Conservation (phyloP, 192 early-diverging fungal species). For the Backusella sp. region DNA sequence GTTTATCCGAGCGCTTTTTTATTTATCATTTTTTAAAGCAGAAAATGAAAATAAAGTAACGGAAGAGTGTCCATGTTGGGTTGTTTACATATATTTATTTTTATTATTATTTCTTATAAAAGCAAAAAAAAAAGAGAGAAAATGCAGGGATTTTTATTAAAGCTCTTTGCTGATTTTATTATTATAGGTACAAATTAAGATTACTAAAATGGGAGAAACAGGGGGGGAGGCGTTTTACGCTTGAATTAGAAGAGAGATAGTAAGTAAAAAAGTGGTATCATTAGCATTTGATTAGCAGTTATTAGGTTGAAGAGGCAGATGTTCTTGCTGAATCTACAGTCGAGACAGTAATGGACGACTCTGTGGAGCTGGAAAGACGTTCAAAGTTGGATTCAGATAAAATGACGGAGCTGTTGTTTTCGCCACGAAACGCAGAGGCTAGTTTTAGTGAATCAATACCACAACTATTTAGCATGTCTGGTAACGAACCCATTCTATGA, state of each 20-base stretch:
- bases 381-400: constrained; percentile 12
- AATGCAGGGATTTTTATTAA: constrained; percentile 1
- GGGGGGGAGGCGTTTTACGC: not conserved
- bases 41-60: not conserved
- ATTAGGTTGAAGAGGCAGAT: not conserved
- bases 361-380: constrained; percentile 15
- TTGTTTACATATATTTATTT: not conserved
- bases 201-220: not conserved
- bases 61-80: not conserved
- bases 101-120: not conserved
- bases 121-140: not conserved
- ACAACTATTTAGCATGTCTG: not conserved
- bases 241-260: not conserved
- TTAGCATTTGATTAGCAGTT: not conserved
- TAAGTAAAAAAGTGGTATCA: not conserved
- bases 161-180: constrained; percentile 2
- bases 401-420: not conserved
- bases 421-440: not conserved
- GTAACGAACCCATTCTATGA: constrained; percentile 23
- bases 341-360: constrained; percentile 17
- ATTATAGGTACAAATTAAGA: constrained; percentile 8
- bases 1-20: not conserved
- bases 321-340: constrained; percentile 13
- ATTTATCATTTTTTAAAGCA: not conserved
- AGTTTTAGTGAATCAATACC: constrained; percentile 5